phyloP scores from a whole-genome alignment of 768 basidiomycete genomes.

The Phallus indusiatus region DNA sequence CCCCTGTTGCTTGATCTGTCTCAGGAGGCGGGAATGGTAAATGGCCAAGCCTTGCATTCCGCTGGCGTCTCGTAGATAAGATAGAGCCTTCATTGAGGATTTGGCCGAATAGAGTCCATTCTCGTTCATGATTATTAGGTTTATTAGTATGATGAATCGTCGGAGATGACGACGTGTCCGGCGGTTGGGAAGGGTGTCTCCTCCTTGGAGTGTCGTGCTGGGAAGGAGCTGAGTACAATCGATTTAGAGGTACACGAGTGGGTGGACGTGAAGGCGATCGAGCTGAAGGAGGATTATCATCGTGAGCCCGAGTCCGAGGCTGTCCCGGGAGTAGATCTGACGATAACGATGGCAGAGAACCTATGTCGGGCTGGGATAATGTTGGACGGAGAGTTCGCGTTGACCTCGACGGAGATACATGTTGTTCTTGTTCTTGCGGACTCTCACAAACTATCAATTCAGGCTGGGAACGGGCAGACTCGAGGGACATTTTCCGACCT shows the following conservation, averaged over 20 bases:
- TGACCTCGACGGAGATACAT: not conserved
- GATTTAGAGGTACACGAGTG: not conserved
- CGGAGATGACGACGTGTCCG: not conserved
- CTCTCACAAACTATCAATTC: not conserved
- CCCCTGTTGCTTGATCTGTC: not conserved
- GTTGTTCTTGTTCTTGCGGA: not conserved
- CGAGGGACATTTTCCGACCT: not conserved
- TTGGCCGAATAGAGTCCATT: conserved; percentile 65
- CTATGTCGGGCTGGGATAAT: not conserved
- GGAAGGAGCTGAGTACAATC: not conserved
- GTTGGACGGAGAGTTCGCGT: not conserved
- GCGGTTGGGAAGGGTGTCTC: not conserved
- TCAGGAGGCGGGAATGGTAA: not conserved
- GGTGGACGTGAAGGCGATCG: not conserved
- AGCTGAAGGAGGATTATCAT: not conserved
- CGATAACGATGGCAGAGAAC: not conserved
- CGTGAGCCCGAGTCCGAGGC: not conserved
- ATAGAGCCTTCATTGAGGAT: conserved; percentile 51
- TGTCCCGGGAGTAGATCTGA: not conserved
- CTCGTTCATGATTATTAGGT: conserved; percentile 5
- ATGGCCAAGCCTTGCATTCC: not conserved
- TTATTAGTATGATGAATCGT: not conserved
- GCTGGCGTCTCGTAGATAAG: not conserved
- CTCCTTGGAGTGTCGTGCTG: not conserved
- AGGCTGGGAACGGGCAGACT: not conserved